Evolutionary conservation across 768 basidiomycete species (phyloP).

Genomic region (Tephrocybe rancida): DNA sequence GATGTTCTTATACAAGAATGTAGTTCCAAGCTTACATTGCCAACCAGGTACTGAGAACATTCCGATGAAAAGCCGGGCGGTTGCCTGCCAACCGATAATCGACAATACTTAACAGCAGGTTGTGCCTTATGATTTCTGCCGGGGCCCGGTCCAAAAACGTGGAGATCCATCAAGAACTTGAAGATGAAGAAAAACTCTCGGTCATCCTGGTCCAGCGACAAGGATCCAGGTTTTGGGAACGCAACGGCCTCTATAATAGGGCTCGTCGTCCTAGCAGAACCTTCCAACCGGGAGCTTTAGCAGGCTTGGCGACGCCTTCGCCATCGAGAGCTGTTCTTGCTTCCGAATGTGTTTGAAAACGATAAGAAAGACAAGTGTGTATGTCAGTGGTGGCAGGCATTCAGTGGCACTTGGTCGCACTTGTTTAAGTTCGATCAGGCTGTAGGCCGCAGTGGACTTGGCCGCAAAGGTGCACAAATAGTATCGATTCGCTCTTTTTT

Average conservation of each 20-base stretch:
- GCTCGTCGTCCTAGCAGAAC: background rate
- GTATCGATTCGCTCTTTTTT: too few species aligned
- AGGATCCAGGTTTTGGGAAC: background rate
- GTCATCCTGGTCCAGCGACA: background rate
- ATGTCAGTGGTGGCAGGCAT: too few species aligned
- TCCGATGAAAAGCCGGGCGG: conserved; percentile 13
- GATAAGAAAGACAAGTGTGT: background rate
- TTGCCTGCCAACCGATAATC: conserved; percentile 12
- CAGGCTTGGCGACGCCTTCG: background rate
- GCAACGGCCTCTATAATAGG: background rate
- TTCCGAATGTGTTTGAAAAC: too few species aligned
- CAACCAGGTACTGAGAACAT: background rate
- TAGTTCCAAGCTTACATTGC: background rate
- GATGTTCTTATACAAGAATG: conserved; percentile 6
- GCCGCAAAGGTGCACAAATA: too few species aligned
- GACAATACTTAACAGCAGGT: background rate
- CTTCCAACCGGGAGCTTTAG: background rate
- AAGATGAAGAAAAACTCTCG: background rate
- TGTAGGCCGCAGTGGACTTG: too few species aligned
- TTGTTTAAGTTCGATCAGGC: too few species aligned
- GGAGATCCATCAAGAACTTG: background rate
- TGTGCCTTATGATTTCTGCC: background rate
- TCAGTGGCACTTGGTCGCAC: too few species aligned
- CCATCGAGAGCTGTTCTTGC: background rate
- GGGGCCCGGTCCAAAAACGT: background rate